These are phyloP conservation scores for Theileria parva DNA, from an alignment of 169 alveolate genomes.

Conservation along the genomic window DNA sequence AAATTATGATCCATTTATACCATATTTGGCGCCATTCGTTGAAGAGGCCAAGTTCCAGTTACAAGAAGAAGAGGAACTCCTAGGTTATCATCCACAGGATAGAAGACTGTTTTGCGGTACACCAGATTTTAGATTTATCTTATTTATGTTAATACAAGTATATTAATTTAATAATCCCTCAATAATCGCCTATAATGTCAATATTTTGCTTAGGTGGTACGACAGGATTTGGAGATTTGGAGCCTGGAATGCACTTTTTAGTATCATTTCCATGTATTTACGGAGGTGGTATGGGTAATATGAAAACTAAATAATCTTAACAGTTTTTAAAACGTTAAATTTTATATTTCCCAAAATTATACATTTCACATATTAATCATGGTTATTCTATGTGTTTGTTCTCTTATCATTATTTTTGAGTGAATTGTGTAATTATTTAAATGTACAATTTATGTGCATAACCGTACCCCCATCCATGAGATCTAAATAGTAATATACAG, in stretches of 20 bases:
- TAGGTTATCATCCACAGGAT: slow-evolving; percentile 84
- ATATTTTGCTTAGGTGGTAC: slow-evolving; percentile 64
- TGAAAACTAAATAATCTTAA: slow-evolving; percentile 40
- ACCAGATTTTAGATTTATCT: neutral
- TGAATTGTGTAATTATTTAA: too few species aligned
- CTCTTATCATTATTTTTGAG: too few species aligned
- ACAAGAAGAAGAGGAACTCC: slow-evolving; percentile 86
- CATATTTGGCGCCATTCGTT: slow-evolving; percentile 85
- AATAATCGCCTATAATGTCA: neutral
- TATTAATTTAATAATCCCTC: neutral
- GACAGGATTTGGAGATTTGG: slow-evolving; percentile 80
- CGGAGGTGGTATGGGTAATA: slow-evolving; percentile 76
- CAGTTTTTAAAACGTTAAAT: neutral
- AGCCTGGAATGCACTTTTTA: slow-evolving; percentile 79
- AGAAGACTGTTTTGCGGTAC: slow-evolving; percentile 79
- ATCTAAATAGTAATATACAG: neutral
- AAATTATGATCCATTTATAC: slow-evolving; percentile 85
- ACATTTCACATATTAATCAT: neutral
- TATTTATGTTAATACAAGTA: neutral
- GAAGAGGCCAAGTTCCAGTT: slow-evolving; percentile 87
- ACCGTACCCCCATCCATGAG: neutral
- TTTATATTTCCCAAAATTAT: neutral
- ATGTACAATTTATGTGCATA: neutral
- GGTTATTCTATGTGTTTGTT: too few species aligned
- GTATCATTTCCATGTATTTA: slow-evolving; percentile 75